Conservation (phyloP, 2,329 filamentous ascomycete genomes). For the Dendrostoma leiphaemia region DNA sequence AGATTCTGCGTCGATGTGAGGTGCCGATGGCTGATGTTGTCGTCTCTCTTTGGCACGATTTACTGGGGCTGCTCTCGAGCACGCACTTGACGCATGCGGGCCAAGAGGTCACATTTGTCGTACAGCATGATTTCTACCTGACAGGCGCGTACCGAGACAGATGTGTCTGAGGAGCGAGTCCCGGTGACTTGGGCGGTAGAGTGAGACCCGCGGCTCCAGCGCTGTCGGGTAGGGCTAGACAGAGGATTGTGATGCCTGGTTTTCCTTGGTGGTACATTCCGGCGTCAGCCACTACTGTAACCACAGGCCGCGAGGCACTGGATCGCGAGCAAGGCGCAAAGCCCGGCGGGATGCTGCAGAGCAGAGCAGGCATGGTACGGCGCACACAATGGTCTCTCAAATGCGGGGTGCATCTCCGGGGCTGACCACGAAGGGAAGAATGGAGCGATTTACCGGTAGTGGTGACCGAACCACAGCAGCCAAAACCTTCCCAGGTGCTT, state of each 20-base stretch:
- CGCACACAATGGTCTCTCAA: not conserved
- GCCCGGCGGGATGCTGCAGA: not conserved
- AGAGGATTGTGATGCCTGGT: not conserved
- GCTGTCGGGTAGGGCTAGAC: not conserved
- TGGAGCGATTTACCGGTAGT: not conserved
- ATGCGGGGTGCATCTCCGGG: constrained; percentile 17
- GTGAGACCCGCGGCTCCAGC: not conserved
- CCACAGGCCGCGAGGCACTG: not conserved
- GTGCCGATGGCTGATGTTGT: not conserved
- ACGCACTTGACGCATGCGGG: not conserved
- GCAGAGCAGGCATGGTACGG: not conserved
- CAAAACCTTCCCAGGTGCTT: not conserved
- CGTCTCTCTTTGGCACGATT: not conserved
- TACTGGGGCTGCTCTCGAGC: not conserved
- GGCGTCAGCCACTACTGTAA: constrained; percentile 2
- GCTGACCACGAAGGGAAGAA: not conserved
- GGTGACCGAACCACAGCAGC: not conserved
- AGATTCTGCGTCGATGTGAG: not conserved
- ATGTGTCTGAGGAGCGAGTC: not conserved
- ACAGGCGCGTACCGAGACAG: not conserved
- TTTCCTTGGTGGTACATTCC: not conserved
- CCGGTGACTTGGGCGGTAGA: not conserved
- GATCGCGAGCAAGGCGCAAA: not conserved
- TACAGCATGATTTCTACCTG: constrained; percentile 6
- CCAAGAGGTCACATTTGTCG: constrained; percentile 1